Evolutionary conservation across 768 basidiomycete species (phyloP), one percentile per base, ranked within the genome.

Genomic region (Pisolithus sp.): DNA sequence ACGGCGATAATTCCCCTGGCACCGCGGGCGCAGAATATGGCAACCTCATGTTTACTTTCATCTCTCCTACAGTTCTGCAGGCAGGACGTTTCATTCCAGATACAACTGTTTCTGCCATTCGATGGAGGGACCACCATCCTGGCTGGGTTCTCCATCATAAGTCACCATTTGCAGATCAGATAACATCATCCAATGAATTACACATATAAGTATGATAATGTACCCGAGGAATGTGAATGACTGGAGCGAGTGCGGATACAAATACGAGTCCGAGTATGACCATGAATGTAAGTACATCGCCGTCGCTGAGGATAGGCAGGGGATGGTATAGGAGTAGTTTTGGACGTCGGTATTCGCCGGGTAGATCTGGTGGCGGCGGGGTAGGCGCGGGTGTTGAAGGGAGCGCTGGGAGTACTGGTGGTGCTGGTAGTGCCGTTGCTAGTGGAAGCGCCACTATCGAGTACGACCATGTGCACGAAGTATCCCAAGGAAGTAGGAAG

Each of bases 321-420:
- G 86, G 85, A 64, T 73, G 86, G 7, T 91, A 89, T 69, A 86
- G 84, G 42, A 87, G 85, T 57, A 86, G 82, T 54, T 91, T 91
- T 62, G 81, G 84, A 10, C 82, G 89, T 64, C 76, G 88, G 41
- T 86, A 86, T 62, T 69, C 65, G 20, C 62, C 71, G 13, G 68
- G 74, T 17, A 67, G 69, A 28, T 72, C 71, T 17, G 70, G 56
- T 20, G 68, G 60, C 6, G 43, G 43, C 4, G 59, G 69, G 37
- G 64, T 70, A 26, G 71, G 76, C 50, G 63, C 73, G 1, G 69
- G 74, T 7, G 76, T 75, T 49, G 64, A 70, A 45, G 69, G 60
- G 6, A 65, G 64, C 23, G 54, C 64, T 15, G 58, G 58, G 6
- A 60, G 64, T 2, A 55, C 56, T 3, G 28, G 59, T 30, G n/a